Conservation (phyloP, 768 basidiomycete species). For the Boletus pseudo-olivaceus region DNA sequence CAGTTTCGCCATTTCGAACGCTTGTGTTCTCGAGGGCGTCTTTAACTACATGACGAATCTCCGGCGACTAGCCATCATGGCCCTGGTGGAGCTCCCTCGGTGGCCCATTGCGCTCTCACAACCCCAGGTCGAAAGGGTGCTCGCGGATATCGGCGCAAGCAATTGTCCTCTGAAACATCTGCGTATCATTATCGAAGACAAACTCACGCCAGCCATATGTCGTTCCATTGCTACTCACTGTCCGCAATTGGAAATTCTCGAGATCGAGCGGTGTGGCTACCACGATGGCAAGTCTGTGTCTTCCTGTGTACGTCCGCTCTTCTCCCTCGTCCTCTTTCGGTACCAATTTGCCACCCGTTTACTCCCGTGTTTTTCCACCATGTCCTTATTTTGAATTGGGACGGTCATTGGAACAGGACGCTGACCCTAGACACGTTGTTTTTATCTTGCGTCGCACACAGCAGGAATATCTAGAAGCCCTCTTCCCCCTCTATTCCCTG, state of each 20-base stretch:
- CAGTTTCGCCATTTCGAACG: slow-evolving; percentile 35
- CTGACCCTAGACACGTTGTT: slow-evolving; percentile 31
- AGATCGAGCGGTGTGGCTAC: slow-evolving; percentile 36
- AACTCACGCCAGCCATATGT: slow-evolving; percentile 32
- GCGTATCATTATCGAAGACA: slow-evolving; percentile 36
- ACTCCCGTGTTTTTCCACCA: slow-evolving; percentile 10
- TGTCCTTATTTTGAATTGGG: slow-evolving; percentile 20
- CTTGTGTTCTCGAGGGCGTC: slow-evolving; percentile 29
- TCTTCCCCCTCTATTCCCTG: slow-evolving; percentile 26
- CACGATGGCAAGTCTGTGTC: slow-evolving; percentile 37
- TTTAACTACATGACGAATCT: slow-evolving; percentile 30
- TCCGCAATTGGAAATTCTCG: slow-evolving; percentile 31
- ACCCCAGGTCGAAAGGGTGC: slow-evolving; percentile 29
- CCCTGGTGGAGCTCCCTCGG: slow-evolving; percentile 34
- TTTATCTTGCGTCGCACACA: slow-evolving; percentile 26
- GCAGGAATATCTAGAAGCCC: slow-evolving; percentile 35
- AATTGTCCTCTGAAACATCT: slow-evolving; percentile 33
- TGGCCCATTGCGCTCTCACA: slow-evolving; percentile 36
- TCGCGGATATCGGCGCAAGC: slow-evolving; percentile 29
- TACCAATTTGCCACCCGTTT: slow-evolving; percentile 8
- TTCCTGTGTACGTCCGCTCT: slow-evolving; percentile 31
- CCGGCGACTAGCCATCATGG: slow-evolving; percentile 29
- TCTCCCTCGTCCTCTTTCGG: slow-evolving; percentile 10
- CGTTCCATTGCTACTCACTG: slow-evolving; percentile 26
- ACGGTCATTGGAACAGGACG: slow-evolving; percentile 22